Evolutionary conservation across 2,329 filamentous ascomycete species (phyloP).

Genomic region (Xylariales sp.): DNA sequence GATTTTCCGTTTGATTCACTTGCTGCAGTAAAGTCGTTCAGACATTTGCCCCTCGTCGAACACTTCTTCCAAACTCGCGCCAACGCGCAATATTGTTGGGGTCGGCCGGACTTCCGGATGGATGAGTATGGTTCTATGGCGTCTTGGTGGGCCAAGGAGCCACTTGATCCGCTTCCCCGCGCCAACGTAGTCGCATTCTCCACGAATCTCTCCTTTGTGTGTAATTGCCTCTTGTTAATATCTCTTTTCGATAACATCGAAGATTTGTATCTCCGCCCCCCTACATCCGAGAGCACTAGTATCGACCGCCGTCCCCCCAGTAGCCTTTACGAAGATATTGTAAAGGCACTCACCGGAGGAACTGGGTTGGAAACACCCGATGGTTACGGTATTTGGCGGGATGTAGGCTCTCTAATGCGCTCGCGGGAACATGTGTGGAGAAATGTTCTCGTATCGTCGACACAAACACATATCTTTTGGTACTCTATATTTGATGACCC

Average conservation of each 20-base stretch:
- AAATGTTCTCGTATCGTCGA: neutral
- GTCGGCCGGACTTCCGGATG: too few relatives aligned
- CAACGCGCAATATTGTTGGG: too few relatives aligned
- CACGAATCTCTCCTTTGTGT: neutral
- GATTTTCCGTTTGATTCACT: conserved; percentile 15
- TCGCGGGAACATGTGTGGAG: too few relatives aligned
- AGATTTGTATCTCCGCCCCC: neutral
- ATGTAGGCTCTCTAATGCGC: too few relatives aligned
- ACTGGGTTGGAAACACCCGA: too few relatives aligned
- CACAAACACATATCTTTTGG: conserved; percentile 10
- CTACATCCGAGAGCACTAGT: too few relatives aligned
- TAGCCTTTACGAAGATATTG: too few relatives aligned
- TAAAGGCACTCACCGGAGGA: too few relatives aligned
- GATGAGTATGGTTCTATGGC: too few relatives aligned
- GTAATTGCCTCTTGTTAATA: neutral
- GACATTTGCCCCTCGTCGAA: conserved; percentile 9
- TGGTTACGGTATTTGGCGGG: fast-evolving
- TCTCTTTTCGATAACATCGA: conserved; percentile 9
- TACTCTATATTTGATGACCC: conserved; percentile 3
- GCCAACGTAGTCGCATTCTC: neutral
- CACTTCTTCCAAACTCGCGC: neutral
- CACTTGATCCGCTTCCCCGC: too few relatives aligned
- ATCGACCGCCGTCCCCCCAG: too few relatives aligned
- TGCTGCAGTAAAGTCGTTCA: conserved; percentile 10
- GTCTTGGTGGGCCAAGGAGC: neutral